Evolutionary conservation across 495 filamentous ascomycete genomes (phyloP).

Genomic region (Aspergillus wentii): DNA sequence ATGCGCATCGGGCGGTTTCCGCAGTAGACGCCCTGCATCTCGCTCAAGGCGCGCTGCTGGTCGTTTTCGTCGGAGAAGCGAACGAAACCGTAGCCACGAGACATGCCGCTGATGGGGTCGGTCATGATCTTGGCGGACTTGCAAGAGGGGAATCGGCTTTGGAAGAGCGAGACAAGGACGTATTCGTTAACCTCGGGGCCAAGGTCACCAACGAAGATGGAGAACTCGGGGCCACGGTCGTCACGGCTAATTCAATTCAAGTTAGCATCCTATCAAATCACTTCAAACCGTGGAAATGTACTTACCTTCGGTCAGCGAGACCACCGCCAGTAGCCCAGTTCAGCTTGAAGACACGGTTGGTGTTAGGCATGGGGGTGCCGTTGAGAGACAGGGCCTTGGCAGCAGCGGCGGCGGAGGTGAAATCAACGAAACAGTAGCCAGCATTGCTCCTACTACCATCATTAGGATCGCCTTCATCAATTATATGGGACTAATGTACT

Average conservation of each 20-base stretch:
- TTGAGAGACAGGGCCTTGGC: constrained; percentile 86
- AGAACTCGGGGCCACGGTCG: constrained; percentile 92
- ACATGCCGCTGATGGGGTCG: constrained; percentile 95
- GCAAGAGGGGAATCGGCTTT: constrained; percentile 91
- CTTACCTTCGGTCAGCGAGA: constrained; percentile 85
- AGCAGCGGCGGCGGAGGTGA: constrained; percentile 75
- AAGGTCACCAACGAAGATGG: constrained; percentile 96
- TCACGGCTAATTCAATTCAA: constrained; percentile 57
- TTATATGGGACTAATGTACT: constrained; percentile 25
- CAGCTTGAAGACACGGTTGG: constrained; percentile 91
- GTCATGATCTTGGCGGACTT: constrained; percentile 99
- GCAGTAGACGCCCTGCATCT: constrained; percentile 99
- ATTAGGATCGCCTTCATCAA: constrained; percentile 36
- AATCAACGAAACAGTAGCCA: constrained; percentile 98
- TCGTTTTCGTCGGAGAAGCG: constrained; percentile 92
- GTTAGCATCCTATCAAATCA: constrained; percentile 7
- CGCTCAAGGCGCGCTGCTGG: constrained; percentile 87
- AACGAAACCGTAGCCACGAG: constrained; percentile 96
- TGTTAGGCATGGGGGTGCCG: constrained; percentile 89
- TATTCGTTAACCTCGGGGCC: constrained; percentile 99
- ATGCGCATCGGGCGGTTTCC: constrained; percentile 99
- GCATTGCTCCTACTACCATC: constrained; percentile 74
- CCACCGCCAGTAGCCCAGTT: constrained; percentile 99
- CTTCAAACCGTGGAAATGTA: no score
- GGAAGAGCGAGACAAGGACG: constrained; percentile 93